These are phyloP conservation scores for Neonectria sp. DNA, from an alignment of 2,329 filamentous ascomycete genomes.

Conservation along the genomic window DNA sequence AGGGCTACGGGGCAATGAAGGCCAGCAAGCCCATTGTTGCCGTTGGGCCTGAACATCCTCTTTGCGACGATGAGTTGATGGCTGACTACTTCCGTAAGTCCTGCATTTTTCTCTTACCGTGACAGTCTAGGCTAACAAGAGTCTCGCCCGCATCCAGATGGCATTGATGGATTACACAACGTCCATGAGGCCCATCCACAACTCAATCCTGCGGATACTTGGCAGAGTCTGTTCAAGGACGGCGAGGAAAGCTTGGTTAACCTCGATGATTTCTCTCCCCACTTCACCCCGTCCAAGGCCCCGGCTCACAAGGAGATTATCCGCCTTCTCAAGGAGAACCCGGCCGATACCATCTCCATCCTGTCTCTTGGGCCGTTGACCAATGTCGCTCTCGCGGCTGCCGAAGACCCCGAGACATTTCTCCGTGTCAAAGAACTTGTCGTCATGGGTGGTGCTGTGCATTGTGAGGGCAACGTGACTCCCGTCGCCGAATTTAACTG, in stretches of 20 bases:
- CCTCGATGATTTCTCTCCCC: conserved; percentile 63
- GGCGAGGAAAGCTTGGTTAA: conserved; percentile 53
- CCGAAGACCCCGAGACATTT: conserved; percentile 91
- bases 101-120: background rate
- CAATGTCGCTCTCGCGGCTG: conserved; percentile 91
- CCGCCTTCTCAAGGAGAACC: conserved; percentile 85
- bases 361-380: conserved; percentile 92
- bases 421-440: conserved; percentile 91
- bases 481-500: conserved; percentile 96
- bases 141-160: conserved; percentile 68
- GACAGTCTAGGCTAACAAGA: conserved; percentile 19
- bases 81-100: conserved; percentile 89
- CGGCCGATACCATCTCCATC: conserved; percentile 88
- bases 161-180: conserved; percentile 81
- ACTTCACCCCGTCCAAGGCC: conserved; percentile 83
- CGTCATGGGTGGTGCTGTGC: conserved; percentile 93
- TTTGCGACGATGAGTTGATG: conserved; percentile 86
- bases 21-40: conserved; percentile 86
- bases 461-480: conserved; percentile 84
- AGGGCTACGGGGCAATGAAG: conserved; percentile 82
- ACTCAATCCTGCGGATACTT: conserved; percentile 80
- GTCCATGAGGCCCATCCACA: conserved; percentile 83
- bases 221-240: conserved; percentile 75
- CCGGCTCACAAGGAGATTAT: conserved; percentile 90
- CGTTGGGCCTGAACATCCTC: conserved; percentile 86